Evolutionary conservation across 2,329 filamentous ascomycete genomes (phyloP), one percentile per base, ranked within the genome.

Genomic region (Gaeumannomyces tritici): DNA sequence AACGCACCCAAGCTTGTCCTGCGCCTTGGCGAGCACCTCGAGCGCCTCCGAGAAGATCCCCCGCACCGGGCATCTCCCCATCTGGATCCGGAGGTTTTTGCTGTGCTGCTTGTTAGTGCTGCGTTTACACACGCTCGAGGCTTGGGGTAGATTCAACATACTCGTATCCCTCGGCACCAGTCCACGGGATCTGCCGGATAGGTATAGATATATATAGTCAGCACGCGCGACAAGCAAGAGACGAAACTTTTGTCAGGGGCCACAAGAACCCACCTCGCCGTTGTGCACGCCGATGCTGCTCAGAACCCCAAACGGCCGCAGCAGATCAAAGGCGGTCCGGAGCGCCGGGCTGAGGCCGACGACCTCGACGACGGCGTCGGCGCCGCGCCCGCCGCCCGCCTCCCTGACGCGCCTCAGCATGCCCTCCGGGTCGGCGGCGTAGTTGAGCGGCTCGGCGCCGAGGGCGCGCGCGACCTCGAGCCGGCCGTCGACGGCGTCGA

Each of bases 391-490:
- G 21, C 89, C 81, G 0, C 91, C 95, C 59, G 88, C 83, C 67
- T 90, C 88, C 70, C 86, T 86, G 61, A 96, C 86, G 61, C 88
- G 83, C 67, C 82, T 80, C 62, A 86, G 76, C 72, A 96, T 80
- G 3, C 81, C 84, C 54, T 87, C 84, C 59, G 80, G 81, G 64
- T 90, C 84, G 2, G 78, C 85, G 70, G 82, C 75, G 74, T 93
- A 93, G 72, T 96, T 93, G 75, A 92, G 86, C 0, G 90, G 87
- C 73, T 93, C 91, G 2, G 91, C 93, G 3, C 92, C 92, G 1
- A 96, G 78, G 2, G 78, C 80, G 71, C 80, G 83, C 28, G 92
- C 93, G 55, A 90, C 79, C 61, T 89, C 85, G 55, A 97, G 80
- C 62, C 93, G 82, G 64, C 85, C 87, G 3, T 88, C 85, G 9